Evolutionary conservation across 495 filamentous ascomycete genomes (phyloP).

Genomic region (Penicillium cosmopolitanum): DNA sequence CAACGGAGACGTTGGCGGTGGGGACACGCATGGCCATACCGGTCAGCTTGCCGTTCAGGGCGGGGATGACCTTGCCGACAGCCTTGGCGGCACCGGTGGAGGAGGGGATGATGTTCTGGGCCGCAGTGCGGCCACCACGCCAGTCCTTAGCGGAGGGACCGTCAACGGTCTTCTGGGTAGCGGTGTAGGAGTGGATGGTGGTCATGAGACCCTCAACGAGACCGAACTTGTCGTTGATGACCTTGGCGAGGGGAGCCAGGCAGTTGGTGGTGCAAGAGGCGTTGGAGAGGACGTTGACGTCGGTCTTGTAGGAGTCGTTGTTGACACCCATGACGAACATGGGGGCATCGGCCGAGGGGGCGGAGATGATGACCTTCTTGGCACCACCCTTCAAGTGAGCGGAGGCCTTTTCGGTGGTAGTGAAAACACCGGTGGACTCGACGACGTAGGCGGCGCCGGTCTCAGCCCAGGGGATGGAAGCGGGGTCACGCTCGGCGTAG

Average conservation of each 20-base stretch:
- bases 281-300: constrained; percentile 94
- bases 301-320: constrained; percentile 85
- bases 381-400: constrained; percentile 97
- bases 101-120: constrained; percentile 99
- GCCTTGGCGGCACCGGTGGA: constrained; percentile 99
- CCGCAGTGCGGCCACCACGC: constrained; percentile 97
- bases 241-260: constrained; percentile 98
- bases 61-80: constrained; percentile 98
- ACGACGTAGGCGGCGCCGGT: constrained; percentile 94
- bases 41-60: constrained; percentile 98
- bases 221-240: constrained; percentile 95
- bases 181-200: constrained; percentile 99
- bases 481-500: constrained; percentile 91
- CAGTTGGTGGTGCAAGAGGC: constrained; percentile 99
- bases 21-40: constrained; percentile 99
- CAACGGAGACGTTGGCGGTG: constrained; percentile 97
- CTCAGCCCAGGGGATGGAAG: constrained; percentile 87
- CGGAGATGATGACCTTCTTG: constrained; percentile 99
- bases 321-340: constrained; percentile 99
- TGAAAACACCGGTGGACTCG: constrained; percentile 99
- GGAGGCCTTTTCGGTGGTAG: constrained; percentile 92
- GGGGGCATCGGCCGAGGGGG: constrained; percentile 96
- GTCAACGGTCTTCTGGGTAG: constrained; percentile 99
- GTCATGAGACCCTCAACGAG: constrained; percentile 99
- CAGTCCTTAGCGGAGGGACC: constrained; percentile 98